Base-by-base conservation (phyloP, 208 protist genomes). In the Leishmania aethiopica region DNA sequence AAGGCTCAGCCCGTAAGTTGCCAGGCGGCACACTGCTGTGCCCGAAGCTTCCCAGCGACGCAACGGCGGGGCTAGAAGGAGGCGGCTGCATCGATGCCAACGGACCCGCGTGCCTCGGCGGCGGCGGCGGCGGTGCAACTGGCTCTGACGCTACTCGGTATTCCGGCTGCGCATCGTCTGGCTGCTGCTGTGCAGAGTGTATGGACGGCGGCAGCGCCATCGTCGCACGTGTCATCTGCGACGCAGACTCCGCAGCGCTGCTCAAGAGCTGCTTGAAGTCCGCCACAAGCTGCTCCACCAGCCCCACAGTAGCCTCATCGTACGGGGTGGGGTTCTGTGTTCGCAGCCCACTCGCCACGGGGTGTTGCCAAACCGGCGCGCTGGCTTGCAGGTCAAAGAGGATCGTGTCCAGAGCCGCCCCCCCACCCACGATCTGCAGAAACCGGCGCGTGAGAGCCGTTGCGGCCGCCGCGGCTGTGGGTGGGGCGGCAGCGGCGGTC, bases 361-460 rank as follows among this genome's bases (percentile, higher is more conserved):
- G 94, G 40, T 93, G 84, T 64, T 79, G 84, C 88, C 90, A 96
- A 53, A 88, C 87, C 60, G 87, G 77, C 25, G 83, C 93, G 77
- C 89, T 91, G 28, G 86, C 91, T 62, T 88, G 82, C 40, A 93
- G 88, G 72, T 97, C 94, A 49, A 95, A 93, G n/a, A 95, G 78
- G 57, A 95, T 74, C 76, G 84, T 92, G 77, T 95, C 92, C 66
- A 97, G 90, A 22, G 93, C 86, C 15, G 79, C 60, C 13, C 83
- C 75, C 1, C 90, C 85, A 32, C 94, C 94, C 0, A 97, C 78
- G 25, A 81, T n/a, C 49, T 89, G 87, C 47, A 87, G 49, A 81
- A 97, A 94, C 11, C 81, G 85, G 55, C 91, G 83, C 69, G 90
- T 72, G 22, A 95, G 76, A 32, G 35, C 79, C 10, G 75, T 72